phyloP scores from a whole-genome alignment of 2,329 filamentous ascomycete genomes.

The Stagonosporopsis tanaceti region DNA sequence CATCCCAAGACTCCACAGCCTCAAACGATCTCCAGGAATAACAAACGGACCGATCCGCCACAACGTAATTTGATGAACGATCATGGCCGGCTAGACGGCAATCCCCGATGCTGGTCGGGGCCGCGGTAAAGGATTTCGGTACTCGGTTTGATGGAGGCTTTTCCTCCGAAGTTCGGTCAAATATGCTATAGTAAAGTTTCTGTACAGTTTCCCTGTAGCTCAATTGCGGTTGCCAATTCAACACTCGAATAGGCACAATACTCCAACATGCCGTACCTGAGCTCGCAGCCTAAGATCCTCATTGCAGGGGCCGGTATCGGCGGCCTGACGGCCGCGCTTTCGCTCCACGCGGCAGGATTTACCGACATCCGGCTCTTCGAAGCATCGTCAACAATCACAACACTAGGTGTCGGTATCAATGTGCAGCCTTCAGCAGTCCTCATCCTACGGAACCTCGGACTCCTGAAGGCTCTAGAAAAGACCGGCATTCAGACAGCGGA shows the following conservation, averaged over 20 bases:
- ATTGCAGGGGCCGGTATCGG: conserved; percentile 70
- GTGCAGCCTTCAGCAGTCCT: conserved; percentile 57
- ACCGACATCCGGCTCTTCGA: conserved; percentile 56
- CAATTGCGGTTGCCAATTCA: not conserved
- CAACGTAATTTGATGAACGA: conserved; percentile 5
- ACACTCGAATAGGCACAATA: not conserved
- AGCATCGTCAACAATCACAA: conserved; percentile 52
- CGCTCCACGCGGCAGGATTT: conserved; percentile 73
- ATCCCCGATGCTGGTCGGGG: conserved; percentile 3
- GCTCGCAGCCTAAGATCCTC: conserved; percentile 35
- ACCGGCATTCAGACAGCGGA: conserved; percentile 55
- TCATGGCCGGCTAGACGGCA: not conserved
- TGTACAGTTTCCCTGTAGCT: not conserved
- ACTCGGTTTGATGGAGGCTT: conserved; percentile 4
- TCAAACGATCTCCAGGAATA: conserved; percentile 8
- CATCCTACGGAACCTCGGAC: conserved; percentile 54
- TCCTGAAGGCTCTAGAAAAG: conserved; percentile 51
- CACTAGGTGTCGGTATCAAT: conserved; percentile 58
- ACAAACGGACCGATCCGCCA: conserved; percentile 13
- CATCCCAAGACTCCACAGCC: conserved; percentile 8
- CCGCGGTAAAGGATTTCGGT: conserved; percentile 17
- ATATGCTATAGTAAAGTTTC: not conserved
- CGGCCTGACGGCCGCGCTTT: conserved; percentile 73
- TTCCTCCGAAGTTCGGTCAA: conserved; percentile 14
- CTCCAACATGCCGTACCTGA: conserved; percentile 29